A percentile compares a stretch with the other conserved stretches of the same genome.
Conservation (phyloP, 2,329 filamentous ascomycete genomes). For the Alternaria viburni region DNA sequence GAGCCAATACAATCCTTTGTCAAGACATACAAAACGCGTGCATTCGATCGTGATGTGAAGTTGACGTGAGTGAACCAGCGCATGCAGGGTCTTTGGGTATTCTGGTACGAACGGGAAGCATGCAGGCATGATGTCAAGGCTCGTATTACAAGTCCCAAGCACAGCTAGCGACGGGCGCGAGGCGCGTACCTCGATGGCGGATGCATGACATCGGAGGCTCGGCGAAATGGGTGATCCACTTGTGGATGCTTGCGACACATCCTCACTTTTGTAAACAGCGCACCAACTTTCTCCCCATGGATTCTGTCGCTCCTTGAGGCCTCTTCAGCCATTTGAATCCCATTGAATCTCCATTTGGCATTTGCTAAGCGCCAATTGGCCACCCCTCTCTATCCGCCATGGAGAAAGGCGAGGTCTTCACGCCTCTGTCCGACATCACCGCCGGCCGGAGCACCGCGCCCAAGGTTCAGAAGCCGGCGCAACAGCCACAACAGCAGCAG, state of each 20-base stretch:
- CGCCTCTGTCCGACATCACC: conserved; percentile 47
- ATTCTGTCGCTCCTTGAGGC: conserved; percentile 27
- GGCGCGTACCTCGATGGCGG: conserved; percentile 23
- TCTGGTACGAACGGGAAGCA: not conserved
- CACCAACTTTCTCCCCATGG: conserved; percentile 20
- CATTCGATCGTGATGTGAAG: not conserved
- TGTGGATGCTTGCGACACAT: conserved; percentile 13
- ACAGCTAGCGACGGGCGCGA: not conserved
- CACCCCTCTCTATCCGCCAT: conserved; percentile 26
- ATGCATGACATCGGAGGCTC: conserved; percentile 25
- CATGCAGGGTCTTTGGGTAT: not conserved
- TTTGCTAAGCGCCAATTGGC: not conserved
- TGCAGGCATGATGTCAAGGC: not conserved
- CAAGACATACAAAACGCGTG: conserved; percentile 7
- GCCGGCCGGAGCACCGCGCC: conserved; percentile 42
- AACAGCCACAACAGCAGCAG: conserved; percentile 29
- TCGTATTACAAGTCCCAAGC: not conserved
- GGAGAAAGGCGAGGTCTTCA: conserved; percentile 47
- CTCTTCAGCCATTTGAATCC: conserved; percentile 5
- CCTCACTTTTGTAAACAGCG: conserved; percentile 14
- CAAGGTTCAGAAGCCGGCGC: conserved; percentile 24
- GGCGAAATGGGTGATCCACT: conserved; percentile 28
- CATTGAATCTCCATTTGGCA: not conserved
- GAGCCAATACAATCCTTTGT: conserved; percentile 45
- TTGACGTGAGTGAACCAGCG: not conserved